Conservation (phyloP, 2,329 filamentous ascomycete genomes). For the Karstenula rhodostoma region DNA sequence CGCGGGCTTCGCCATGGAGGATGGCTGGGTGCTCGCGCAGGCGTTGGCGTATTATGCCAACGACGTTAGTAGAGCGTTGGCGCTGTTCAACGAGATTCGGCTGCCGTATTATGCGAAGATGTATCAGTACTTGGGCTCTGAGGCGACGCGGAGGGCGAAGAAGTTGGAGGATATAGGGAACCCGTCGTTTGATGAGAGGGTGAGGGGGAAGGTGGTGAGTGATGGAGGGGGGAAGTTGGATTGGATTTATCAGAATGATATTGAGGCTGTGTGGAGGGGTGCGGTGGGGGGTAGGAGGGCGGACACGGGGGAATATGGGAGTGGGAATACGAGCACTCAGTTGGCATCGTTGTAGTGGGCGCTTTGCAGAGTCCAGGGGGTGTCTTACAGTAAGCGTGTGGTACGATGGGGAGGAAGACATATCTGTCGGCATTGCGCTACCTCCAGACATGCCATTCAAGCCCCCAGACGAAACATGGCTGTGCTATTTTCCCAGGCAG, state of each 20-base stretch:
- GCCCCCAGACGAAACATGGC: not conserved
- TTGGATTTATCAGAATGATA: conserved; percentile 56
- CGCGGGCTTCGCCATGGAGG: conserved; percentile 57
- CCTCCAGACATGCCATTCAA: too few relatives aligned
- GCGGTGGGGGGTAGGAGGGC: too few relatives aligned
- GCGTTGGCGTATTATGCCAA: conserved; percentile 32
- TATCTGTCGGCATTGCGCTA: not conserved
- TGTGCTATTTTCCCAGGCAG: conserved; percentile 49
- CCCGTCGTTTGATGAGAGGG: conserved; percentile 33
- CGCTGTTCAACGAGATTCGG: conserved; percentile 51
- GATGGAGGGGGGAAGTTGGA: conserved; percentile 47
- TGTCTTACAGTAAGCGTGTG: too few relatives aligned
- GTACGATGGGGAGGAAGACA: too few relatives aligned
- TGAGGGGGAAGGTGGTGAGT: conserved; percentile 40
- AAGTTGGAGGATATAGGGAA: conserved; percentile 24
- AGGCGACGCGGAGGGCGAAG: conserved; percentile 18
- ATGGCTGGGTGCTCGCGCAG: conserved; percentile 55
- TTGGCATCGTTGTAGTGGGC: too few relatives aligned
- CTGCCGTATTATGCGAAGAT: conserved; percentile 54
- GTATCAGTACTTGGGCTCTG: conserved; percentile 45
- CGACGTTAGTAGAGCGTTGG: conserved; percentile 37
- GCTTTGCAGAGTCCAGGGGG: too few relatives aligned
- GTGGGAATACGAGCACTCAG: too few relatives aligned
- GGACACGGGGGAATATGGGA: too few relatives aligned
- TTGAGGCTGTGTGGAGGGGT: conserved; percentile 47